Percentiles rank a stretch among this genome's conserved stretches.
These are phyloP conservation scores for Gaeumannomyces sp. DNA, from an alignment of 2,329 filamentous ascomycete genomes.

Conservation along the genomic window DNA sequence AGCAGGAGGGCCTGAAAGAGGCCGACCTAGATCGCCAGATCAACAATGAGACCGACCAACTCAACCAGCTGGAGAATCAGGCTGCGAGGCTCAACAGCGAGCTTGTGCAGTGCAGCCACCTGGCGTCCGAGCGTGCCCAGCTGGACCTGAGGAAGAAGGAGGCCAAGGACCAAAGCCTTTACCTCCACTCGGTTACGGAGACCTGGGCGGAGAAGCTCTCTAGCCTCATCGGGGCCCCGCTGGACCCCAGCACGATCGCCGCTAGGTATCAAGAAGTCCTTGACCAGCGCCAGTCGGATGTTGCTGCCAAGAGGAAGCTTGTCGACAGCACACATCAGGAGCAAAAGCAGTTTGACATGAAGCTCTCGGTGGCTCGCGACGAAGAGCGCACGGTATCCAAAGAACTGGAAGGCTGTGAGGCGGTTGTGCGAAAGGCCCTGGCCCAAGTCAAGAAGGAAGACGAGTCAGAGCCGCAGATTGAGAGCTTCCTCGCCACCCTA, in stretches of 20 bases:
- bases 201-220: constrained; percentile 69
- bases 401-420: constrained; percentile 56
- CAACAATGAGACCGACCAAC: constrained; percentile 55
- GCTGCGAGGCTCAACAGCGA: constrained; percentile 70
- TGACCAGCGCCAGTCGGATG: constrained; percentile 47
- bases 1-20: constrained; percentile 55
- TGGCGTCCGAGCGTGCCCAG: constrained; percentile 76
- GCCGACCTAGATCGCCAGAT: constrained; percentile 68
- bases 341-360: constrained; percentile 70
- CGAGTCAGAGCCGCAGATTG: constrained; percentile 29
- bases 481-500: constrained; percentile 48
- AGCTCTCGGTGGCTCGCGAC: constrained; percentile 59
- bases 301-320: constrained; percentile 60
- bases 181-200: constrained; percentile 68
- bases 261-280: constrained; percentile 60
- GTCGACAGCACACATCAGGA: constrained; percentile 67
- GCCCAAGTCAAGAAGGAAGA: constrained; percentile 18
- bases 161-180: constrained; percentile 63
- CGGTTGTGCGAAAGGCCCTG: constrained; percentile 46
- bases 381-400: constrained; percentile 56
- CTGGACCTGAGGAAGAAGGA: constrained; percentile 81
- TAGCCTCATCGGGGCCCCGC: constrained; percentile 56
- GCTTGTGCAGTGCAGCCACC: constrained; percentile 72
- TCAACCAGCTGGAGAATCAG: constrained; percentile 65
- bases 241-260: constrained; percentile 67